These are phyloP conservation scores for Paraglomus brasilianum DNA, from an alignment of 192 early-diverging fungal genomes.

Conservation along the genomic window DNA sequence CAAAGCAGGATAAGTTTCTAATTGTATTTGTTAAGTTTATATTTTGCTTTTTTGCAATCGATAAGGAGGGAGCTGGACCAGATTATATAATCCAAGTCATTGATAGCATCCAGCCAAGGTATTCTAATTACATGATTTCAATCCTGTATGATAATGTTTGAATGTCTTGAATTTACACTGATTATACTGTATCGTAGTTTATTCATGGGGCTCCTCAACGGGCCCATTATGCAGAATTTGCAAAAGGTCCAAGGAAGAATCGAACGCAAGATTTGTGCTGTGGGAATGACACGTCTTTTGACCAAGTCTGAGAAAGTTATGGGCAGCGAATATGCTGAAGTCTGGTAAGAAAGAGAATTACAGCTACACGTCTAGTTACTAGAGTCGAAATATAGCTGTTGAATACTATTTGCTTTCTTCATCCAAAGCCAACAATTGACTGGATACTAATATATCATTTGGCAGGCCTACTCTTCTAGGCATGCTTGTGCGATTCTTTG, in stretches of 20 bases:
- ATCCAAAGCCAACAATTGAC: conserved; percentile 21
- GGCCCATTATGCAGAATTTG: conserved; percentile 67
- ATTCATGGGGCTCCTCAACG: conserved; percentile 63
- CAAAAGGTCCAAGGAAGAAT: conserved; percentile 50
- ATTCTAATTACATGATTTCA: conserved; percentile 15
- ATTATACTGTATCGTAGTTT: conserved; percentile 38
- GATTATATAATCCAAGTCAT: conserved; percentile 59
- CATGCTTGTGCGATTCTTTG: conserved; percentile 55
- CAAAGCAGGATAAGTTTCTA: conserved; percentile 65
- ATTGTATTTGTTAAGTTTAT: conserved; percentile 69
- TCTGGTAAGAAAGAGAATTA: conserved; percentile 38
- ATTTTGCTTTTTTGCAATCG: conserved; percentile 60
- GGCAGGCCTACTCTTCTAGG: conserved; percentile 53
- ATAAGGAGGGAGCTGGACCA: conserved; percentile 58
- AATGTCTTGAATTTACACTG: no score
- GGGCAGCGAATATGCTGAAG: conserved; percentile 47
- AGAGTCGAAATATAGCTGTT: neutral
- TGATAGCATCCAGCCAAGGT: conserved; percentile 61
- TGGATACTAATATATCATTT: neutral
- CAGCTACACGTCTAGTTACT: conserved; percentile 6
- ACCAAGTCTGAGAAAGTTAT: conserved; percentile 56
- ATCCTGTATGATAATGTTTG: no score
- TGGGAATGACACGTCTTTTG: conserved; percentile 66
- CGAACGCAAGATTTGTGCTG: conserved; percentile 62
- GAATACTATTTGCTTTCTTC: neutral